Conservation (phyloP, 2,329 filamentous ascomycete species). For the Fonsecaea pedrosoi region DNA sequence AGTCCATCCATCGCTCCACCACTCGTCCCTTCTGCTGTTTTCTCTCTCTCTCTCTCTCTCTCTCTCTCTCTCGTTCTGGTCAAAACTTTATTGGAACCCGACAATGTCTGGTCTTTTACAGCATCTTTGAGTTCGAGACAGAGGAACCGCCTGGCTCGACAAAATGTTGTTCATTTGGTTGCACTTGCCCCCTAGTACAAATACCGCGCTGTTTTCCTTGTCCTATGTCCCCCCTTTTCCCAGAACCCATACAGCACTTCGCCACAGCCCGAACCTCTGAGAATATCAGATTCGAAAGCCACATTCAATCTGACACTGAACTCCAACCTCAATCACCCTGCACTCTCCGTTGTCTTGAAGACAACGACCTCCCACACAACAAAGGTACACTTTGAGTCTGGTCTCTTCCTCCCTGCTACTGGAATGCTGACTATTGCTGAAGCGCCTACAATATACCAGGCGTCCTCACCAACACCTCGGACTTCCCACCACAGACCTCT, state of each 20-base stretch:
- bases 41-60: not conserved
- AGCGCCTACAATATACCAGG: not conserved
- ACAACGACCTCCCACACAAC: not conserved
- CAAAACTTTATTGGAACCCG: not conserved
- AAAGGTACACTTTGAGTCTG: slow-evolving; percentile 2
- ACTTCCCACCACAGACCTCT: slow-evolving; percentile 1
- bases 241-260: not conserved
- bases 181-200: not conserved
- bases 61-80: not conserved
- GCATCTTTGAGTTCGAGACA: not conserved
- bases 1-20: not conserved
- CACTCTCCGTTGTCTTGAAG: slow-evolving; percentile 2
- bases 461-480: not conserved
- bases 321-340: not conserved
- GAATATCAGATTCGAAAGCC: slow-evolving; percentile 7
- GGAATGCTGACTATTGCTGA: not conserved
- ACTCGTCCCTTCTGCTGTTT: not conserved
- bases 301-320: slow-evolving; percentile 2
- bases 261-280: not conserved
- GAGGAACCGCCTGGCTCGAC: not conserved
- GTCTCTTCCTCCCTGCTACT: not conserved
- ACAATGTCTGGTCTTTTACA: not conserved
- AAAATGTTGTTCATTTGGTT: not conserved
- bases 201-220: not conserved
- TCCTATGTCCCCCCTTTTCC: not conserved